phyloP scores from a whole-genome alignment of 2,329 filamentous ascomycete species.

The Colletotrichum cordylinicola region DNA sequence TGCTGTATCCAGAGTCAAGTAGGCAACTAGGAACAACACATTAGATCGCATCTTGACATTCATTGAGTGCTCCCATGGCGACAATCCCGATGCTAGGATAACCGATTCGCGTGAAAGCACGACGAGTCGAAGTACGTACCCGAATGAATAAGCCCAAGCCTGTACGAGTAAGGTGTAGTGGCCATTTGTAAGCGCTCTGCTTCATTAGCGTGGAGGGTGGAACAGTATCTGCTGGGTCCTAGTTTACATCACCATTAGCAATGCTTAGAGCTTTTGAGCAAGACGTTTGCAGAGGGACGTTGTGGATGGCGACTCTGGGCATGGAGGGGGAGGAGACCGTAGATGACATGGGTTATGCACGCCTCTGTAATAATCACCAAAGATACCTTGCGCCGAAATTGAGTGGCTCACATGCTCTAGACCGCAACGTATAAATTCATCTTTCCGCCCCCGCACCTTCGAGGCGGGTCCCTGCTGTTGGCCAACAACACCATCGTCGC shows the following conservation, averaged over 20 bases:
- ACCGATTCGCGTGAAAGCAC: not conserved
- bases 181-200: conserved; percentile 15
- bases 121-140: not conserved
- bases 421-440: not conserved
- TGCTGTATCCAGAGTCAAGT: not conserved
- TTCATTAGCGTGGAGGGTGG: not conserved
- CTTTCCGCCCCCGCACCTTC: not conserved
- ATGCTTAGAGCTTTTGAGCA: conserved; percentile 22
- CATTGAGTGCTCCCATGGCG: not conserved
- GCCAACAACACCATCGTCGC: not conserved
- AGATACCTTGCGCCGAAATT: not conserved
- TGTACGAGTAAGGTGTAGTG: not conserved
- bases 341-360: not conserved
- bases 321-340: not conserved
- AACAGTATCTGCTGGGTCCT: not conserved
- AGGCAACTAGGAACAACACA: not conserved
- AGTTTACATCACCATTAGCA: conserved; percentile 41
- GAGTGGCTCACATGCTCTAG: not conserved
- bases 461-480: not conserved
- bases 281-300: not conserved
- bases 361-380: not conserved
- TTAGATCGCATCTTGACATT: not conserved
- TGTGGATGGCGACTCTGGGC: not conserved
- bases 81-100: not conserved
- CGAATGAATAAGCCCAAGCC: not conserved